phyloP scores from a whole-genome alignment of 441 rosid species.

The Jatropha podagrica region DNA sequence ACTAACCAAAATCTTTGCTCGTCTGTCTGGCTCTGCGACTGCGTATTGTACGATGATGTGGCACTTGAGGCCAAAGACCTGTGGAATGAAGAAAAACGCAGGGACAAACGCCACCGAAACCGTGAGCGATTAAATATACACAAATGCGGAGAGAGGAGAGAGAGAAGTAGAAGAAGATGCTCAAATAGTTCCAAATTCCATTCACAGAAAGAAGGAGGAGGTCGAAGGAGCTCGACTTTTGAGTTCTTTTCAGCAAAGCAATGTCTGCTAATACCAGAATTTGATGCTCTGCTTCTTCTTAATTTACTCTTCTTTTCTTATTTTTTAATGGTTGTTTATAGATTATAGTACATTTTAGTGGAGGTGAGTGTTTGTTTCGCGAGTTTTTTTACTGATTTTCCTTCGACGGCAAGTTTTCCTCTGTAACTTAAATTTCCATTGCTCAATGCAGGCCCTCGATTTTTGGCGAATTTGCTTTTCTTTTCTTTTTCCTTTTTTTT shows the following conservation, averaged over 20 bases:
- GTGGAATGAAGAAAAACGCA: conserved; percentile 2
- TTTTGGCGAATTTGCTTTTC: no score
- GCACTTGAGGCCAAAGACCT: conserved; percentile 7
- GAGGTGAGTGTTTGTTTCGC: conserved; percentile 1
- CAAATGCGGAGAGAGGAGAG: conserved; percentile 7
- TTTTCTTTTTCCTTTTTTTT: neutral
- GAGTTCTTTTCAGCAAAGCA: conserved; percentile 38
- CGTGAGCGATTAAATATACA: conserved; percentile 23
- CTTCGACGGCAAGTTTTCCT: neutral
- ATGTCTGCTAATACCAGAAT: conserved; percentile 41
- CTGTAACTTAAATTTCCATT: neutral
- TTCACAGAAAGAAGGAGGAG: conserved; percentile 9
- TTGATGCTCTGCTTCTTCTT: conserved; percentile 34
- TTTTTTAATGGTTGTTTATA: neutral
- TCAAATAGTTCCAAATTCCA: conserved; percentile 15
- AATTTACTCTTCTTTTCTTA: conserved; percentile 9
- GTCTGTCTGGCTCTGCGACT: neutral
- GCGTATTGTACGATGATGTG: neutral
- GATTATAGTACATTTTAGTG: neutral
- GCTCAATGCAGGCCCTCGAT: conserved; percentile 1
- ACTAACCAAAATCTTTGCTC: neutral
- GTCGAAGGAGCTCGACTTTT: conserved; percentile 21
- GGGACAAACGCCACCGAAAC: conserved; percentile 38
- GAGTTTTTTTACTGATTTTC: neutral
- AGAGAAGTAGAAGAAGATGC: neutral